These are phyloP conservation scores for Immersiporthe knoxdaviesiana DNA, from an alignment of 2,329 filamentous ascomycete genomes.

Conservation along the genomic window DNA sequence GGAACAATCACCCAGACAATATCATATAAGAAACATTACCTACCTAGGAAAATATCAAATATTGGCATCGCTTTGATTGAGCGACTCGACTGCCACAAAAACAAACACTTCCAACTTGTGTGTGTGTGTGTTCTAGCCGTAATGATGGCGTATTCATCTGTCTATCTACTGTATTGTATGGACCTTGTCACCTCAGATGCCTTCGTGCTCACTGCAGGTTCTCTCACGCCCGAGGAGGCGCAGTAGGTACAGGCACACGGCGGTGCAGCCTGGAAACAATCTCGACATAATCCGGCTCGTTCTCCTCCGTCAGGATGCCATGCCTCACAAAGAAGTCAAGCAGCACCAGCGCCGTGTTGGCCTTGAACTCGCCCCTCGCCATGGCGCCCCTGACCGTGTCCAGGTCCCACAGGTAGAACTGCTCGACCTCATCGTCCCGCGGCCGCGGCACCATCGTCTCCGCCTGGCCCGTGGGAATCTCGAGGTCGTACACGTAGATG, in stretches of 20 bases:
- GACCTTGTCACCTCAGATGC: not conserved
- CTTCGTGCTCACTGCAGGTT: too few species aligned
- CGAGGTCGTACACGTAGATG: constrained; percentile 73
- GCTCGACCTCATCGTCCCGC: constrained; percentile 77
- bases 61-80: not conserved
- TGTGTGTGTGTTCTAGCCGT: not conserved
- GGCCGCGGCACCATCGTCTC: constrained; percentile 66
- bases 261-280: constrained; percentile 57
- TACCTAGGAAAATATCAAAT: not conserved
- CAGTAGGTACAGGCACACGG: constrained; percentile 45
- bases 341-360: constrained; percentile 77
- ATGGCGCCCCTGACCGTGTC: constrained; percentile 63
- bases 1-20: not conserved
- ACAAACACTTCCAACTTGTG: not conserved
- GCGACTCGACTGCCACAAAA: not conserved
- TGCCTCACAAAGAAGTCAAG: constrained; percentile 83
- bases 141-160: not conserved
- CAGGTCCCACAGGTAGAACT: constrained; percentile 70
- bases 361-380: constrained; percentile 75
- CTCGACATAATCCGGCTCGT: constrained; percentile 73
- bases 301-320: constrained; percentile 72
- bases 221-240: constrained; percentile 9
- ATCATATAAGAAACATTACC: not conserved
- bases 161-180: not conserved
- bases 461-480: constrained; percentile 49